Conservation (phyloP, 2,329 filamentous ascomycete species). For the Hymenoscyphus fraxineus region DNA sequence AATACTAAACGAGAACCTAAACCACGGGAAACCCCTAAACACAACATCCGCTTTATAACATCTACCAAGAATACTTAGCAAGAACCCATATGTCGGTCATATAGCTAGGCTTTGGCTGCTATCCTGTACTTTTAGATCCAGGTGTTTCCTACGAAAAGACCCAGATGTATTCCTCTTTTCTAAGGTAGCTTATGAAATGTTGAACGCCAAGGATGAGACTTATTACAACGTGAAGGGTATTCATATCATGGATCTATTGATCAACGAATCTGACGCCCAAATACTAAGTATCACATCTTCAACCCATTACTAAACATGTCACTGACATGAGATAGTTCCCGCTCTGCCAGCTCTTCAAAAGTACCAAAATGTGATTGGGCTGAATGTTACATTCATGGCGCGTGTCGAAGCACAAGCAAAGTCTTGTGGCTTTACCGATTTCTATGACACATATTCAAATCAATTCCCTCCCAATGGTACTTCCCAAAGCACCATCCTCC, state of each 20-base stretch:
- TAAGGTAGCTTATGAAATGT: conserved; percentile 44
- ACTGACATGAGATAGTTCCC: conserved; percentile 29
- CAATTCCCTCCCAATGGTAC: conserved; percentile 54
- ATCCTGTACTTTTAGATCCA: conserved; percentile 36
- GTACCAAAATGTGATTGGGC: conserved; percentile 47
- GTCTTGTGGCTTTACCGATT: conserved; percentile 50
- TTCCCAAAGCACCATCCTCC: conserved; percentile 40
- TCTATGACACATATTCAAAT: conserved; percentile 45
- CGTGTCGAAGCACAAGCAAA: conserved; percentile 43
- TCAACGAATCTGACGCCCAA: conserved; percentile 37
- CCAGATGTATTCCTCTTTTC: too few relatives aligned
- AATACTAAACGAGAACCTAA: too few relatives aligned
- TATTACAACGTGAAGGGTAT: conserved; percentile 58
- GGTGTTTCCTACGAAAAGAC: too few relatives aligned
- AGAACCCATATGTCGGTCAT: too few relatives aligned
- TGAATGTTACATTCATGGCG: conserved; percentile 49
- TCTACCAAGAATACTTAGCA: too few relatives aligned
- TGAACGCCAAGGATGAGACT: conserved; percentile 45
- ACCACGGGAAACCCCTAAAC: too few relatives aligned
- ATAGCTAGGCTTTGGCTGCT: conserved; percentile 28
- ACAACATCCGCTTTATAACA: too few relatives aligned
- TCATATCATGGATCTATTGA: conserved; percentile 58
- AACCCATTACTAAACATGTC: not conserved
- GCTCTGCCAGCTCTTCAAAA: conserved; percentile 48
- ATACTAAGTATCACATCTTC: conserved; percentile 16